Evolutionary conservation across 805 yeast species (phyloP), one percentile per base, ranked within the genome.

Genomic region (Yarrowia yakushimensis): DNA sequence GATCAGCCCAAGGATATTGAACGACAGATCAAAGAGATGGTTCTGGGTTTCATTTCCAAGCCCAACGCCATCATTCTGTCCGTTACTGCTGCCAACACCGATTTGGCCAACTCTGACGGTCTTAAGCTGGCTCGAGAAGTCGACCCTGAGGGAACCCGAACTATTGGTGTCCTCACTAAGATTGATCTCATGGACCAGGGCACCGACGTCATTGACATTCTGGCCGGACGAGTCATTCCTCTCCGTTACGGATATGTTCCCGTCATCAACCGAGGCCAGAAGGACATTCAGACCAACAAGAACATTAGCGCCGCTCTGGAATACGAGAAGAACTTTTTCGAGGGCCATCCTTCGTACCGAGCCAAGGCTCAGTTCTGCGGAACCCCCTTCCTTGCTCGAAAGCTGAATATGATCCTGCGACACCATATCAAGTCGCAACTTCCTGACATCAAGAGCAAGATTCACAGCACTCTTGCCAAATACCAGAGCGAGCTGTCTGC

Each of bases 1-100:
- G 99, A 94, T 75, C 99, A 94, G 76, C 99, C 99, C 63, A 88
- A 88, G 72, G 99, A 94, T 73, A 94, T 94, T 67, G 99, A 94
- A 78, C 85, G 82, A 67, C 97, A 90, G 74, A 94, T 94, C 70
- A 87, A 90, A 74, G 96, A 90, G 68, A 87, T 94, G 90, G 81
- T 94, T 60, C 81, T 94, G 81, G 91, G 91, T 75, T 94, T 88
- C 73, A 92, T 94, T 67, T 87, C 97, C 23, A 90, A 91, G 71
- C 98, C 98, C 66, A 94, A 94, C 72, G 97, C 98, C 65, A 90
- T 94, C 67, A 87, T 94, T 65, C 80, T 94, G 63, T 93, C 97
- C 0, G 98, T 94, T 28, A 92, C 96, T 63, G 96, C 96, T 7
- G 96, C 98, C 41, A 94, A 94, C 75, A 92, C 96, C 45, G 99